phyloP scores from a whole-genome alignment of 192 early-diverging fungal species.

The Entrophospora sp. region DNA sequence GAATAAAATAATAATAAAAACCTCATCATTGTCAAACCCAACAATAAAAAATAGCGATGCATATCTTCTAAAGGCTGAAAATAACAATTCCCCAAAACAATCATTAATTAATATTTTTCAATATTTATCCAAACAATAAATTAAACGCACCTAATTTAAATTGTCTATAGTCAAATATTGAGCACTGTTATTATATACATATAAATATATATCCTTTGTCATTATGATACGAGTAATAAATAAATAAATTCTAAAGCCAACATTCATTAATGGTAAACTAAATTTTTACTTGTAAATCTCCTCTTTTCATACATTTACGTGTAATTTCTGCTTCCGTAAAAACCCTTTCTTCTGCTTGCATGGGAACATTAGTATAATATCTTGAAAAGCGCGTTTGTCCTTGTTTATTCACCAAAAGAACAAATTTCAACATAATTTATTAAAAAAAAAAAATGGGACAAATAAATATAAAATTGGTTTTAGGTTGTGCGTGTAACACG shows the following conservation, averaged over 20 bases:
- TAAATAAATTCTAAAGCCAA: neutral
- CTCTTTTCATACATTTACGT: constrained; percentile 22
- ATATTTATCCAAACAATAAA: neutral
- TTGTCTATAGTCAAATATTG: constrained; percentile 21
- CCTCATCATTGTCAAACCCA: constrained; percentile 28
- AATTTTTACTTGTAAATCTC: constrained; percentile 21
- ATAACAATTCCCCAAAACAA: too few species aligned
- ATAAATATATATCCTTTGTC: neutral
- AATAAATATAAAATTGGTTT: neutral
- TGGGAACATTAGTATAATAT: constrained; percentile 13
- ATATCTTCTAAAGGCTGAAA: constrained; percentile 28
- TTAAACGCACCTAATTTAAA: constrained; percentile 24
- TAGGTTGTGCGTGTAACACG: too few species aligned
- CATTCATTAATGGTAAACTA: neutral
- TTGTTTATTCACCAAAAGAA: constrained; percentile 30
- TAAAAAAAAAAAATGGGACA: too few species aligned
- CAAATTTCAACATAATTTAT: constrained; percentile 27
- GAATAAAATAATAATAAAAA: too few species aligned
- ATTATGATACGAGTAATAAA: neutral
- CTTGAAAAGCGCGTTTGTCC: constrained; percentile 33
- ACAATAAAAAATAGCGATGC: constrained; percentile 28
- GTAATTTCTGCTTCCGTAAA: constrained; percentile 23
- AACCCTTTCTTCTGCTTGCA: constrained; percentile 17
- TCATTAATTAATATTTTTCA: neutral
- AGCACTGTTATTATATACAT: constrained; percentile 4